Evolutionary conservation across 129 eudicot genomes (phyloP), one percentile per base, ranked within the genome.

Genomic region (Logfia minima): DNA sequence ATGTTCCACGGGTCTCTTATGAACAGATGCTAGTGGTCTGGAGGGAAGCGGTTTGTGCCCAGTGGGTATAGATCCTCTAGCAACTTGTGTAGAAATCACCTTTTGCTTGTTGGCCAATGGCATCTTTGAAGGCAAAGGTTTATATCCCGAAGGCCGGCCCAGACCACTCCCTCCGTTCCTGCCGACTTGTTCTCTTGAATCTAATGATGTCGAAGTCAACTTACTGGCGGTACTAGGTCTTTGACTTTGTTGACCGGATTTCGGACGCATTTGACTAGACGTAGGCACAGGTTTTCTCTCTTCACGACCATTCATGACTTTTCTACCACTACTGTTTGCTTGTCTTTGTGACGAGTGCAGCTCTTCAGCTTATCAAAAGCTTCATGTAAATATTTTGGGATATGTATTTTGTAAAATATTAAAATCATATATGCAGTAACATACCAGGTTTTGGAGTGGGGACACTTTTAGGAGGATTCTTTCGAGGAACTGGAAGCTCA

Each of bases 161-260:
- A 87, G 86, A 70, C 96, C 92, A 85, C 84, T 88, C 34, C 90
- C 95, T 63, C 74, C 90, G 77, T 72, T 87, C 77, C 78, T 85
- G 68, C 84, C 87, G 24, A 71, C 72, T 75, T 88, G 89, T 79
- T 75, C 87, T 71, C 90, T 78, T n/a, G 84, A 62, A 64, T 88
- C 92, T 66, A 71, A 23, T 43, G 92, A 19, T 68, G 72, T 9
- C n/a, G 34, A 37, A 64, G 31, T 43, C 64, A 79, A 82, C 76
- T 71, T 87, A 81, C 84, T 70, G 17, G 77, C 48, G 31, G 84
- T 81, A 68, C 84, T 75, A 21, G 73, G 66, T 77, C 78, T 93
- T 73, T 79, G 86, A 70, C 66, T 66, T 61, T 66, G 84, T 81
- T 75, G 76, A 21, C 70, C 78, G 13, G 75, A 80, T 83, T 81